Base-by-base conservation (phyloP, 306 rosid species). In the Alnus rubra region DNA sequence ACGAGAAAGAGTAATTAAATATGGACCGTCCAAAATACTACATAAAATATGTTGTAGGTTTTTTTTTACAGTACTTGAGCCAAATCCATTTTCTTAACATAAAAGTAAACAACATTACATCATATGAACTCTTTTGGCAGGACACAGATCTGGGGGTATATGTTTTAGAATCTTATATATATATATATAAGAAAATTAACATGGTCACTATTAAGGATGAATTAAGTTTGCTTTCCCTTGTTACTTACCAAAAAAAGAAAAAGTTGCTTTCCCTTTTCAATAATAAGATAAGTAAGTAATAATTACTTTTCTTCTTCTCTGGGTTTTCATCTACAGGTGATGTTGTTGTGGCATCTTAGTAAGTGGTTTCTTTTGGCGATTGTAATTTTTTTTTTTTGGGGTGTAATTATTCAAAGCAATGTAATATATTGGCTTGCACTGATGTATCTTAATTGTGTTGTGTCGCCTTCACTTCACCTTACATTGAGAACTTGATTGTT, bases 331-430 rank as follows among this genome's bases (percentile, higher is more conserved):
- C 13, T 68, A 39, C 72, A 68, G 72, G 51, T 80, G 28, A 37
- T 1, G 33, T 16, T 77, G 84, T 19, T 13, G 73, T 51, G 70
- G 35, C 78, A 18, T 11, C 82, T 42, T 4, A 59, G 5, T 84
- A 55, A 77, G 39, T 10, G 65, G 48, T 70, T 59, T 59, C 42
- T 73, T 13, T 63, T 71, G 72, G 8, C 64, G 62, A 37, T 2
- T 28, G 8, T 33, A 6, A 16, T 37, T 14, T 2, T 10, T 14
- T 30, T 14, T 2, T 9, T 14, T n/a, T 11, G 7, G 42, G 18
- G 45, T 33, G 45, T 14, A 63, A 63, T 33, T 63, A n/a, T 33
- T 63, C 3, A 63, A 14, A 33, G 69, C 14, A 33, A 33, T 14
- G 9, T 31, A 67, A 0, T 7, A 67, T 67, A 23, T 23, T 23